Evolutionary conservation across 148 eudicot species (phyloP), one percentile per base, ranked within the genome.

Genomic region (Nyssa sinensis): DNA sequence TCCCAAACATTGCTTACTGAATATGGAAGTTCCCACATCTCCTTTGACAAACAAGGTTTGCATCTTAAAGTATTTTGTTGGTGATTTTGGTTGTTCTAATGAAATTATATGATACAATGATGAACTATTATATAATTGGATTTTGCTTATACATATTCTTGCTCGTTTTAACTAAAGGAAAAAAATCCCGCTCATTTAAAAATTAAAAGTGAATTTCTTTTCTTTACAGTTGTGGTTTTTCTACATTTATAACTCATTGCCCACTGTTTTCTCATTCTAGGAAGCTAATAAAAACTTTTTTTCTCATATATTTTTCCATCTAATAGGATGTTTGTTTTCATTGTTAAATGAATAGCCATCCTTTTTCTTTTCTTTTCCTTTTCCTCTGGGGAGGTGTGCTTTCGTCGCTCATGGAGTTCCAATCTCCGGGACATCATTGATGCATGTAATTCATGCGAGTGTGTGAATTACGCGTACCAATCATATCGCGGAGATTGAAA

Each of bases 11-110:
- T 89, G 89, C 62, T 88, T 78, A 49, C 72, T 89, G 37, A 82
- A 81, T 70, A 64, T 91, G 44, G 90, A 88, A 58, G 58, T 91
- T 80, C 97, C 97, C 21, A 75, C 75, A 2, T 80, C 88, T 77
- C 97, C 97, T 19, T 84, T 78, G 30, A 39, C 78, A 75, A 89
- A 88, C 78, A 89, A 91, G 97, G 97, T 91, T 69, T 69, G 59
- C 31, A 49, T 33, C 61, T 0, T 53, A 4, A 49, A 49, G 6
- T 53, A 12, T 53, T 53, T 21, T 55, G 0, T 19, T 55, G 59
- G 5, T 23, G 59, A 55, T 55, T 17, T 55, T 6, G 12, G 47
- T 9, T 41, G 47, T 41, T 41, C 47, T 41, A 41, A 41, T 41
- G 47, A 41, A 44, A 0, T 11, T 44, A 11, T n/a, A 44, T 44